A percentile compares a stretch with the other conserved stretches of the same genome.
phyloP scores from a whole-genome alignment of 805 yeast genomes.

The Hanseniaspora singularis region DNA sequence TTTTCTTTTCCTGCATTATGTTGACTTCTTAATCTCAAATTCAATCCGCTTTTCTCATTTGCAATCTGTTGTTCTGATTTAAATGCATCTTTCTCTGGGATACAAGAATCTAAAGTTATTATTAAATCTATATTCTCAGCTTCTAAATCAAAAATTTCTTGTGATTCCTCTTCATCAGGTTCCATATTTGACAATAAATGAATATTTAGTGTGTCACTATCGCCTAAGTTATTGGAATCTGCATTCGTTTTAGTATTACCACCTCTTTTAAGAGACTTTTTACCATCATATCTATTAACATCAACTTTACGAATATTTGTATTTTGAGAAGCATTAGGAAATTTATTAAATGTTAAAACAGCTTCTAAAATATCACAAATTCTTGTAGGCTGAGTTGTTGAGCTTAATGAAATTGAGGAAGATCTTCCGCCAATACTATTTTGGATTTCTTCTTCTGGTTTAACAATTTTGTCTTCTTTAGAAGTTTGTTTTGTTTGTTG shows the following conservation, averaged over 20 bases:
- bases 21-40: too few species aligned
- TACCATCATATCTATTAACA: constrained; percentile 51
- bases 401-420: neutral
- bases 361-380: constrained; percentile 64
- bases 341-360: constrained; percentile 43
- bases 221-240: neutral
- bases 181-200: constrained; percentile 36
- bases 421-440: constrained; percentile 13
- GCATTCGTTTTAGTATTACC: neutral
- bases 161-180: too few species aligned
- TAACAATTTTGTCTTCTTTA: neutral
- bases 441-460: constrained; percentile 13
- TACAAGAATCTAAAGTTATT: constrained; percentile 48
- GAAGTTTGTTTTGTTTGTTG: neutral
- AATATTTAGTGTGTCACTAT: constrained; percentile 24
- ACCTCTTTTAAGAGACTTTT: constrained; percentile 36
- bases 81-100: too few species aligned
- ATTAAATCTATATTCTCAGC: constrained; percentile 24
- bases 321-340: too few species aligned
- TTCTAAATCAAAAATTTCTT: constrained; percentile 22
- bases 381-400: constrained; percentile 13
- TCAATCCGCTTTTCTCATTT: too few species aligned
- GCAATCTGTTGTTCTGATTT: too few species aligned
- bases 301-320: constrained; percentile 29
- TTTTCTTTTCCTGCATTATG: too few species aligned